Evolutionary conservation across 2,329 filamentous ascomycete genomes (phyloP).

Genomic region (Xylariomycetidae sp.): DNA sequence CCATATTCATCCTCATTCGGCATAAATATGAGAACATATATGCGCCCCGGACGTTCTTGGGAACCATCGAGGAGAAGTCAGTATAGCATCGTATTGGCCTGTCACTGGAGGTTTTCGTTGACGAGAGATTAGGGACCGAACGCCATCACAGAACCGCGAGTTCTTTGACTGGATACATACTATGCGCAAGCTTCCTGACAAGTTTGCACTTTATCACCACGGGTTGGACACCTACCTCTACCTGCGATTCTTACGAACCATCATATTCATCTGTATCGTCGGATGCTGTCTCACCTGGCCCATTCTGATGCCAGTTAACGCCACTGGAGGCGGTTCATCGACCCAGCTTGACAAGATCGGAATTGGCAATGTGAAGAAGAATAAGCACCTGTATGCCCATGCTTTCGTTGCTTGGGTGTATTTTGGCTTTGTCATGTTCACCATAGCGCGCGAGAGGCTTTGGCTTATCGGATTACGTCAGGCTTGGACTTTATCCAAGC

Average conservation of each 20-base stretch:
- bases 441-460: slow-evolving; percentile 83
- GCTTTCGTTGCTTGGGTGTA: slow-evolving; percentile 77
- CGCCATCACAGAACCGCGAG: slow-evolving; percentile 16
- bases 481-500: slow-evolving; percentile 82
- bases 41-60: slow-evolving; percentile 24
- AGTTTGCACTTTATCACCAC: slow-evolving; percentile 78
- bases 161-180: slow-evolving; percentile 23
- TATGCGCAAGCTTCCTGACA: slow-evolving; percentile 55
- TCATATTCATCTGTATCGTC: slow-evolving; percentile 72
- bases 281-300: slow-evolving; percentile 82
- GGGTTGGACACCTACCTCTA: slow-evolving; percentile 87
- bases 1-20: slow-evolving; percentile 22
- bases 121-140: slow-evolving; percentile 19
- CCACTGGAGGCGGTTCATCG: slow-evolving; percentile 65
- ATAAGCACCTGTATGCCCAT: slow-evolving; percentile 73
- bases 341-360: slow-evolving; percentile 63
- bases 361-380: slow-evolving; percentile 48
- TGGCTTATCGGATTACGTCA: slow-evolving; percentile 94
- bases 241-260: slow-evolving; percentile 76
- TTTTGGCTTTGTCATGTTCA: slow-evolving; percentile 83
- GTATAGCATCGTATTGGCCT: slow-evolving; percentile 1
- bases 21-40: slow-evolving; percentile 23
- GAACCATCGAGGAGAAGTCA: slow-evolving; percentile 24
- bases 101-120: neutral
- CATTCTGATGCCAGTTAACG: slow-evolving; percentile 77